phyloP scores from a whole-genome alignment of 495 filamentous ascomycete species.

The Beverwykella pulmonaria region DNA sequence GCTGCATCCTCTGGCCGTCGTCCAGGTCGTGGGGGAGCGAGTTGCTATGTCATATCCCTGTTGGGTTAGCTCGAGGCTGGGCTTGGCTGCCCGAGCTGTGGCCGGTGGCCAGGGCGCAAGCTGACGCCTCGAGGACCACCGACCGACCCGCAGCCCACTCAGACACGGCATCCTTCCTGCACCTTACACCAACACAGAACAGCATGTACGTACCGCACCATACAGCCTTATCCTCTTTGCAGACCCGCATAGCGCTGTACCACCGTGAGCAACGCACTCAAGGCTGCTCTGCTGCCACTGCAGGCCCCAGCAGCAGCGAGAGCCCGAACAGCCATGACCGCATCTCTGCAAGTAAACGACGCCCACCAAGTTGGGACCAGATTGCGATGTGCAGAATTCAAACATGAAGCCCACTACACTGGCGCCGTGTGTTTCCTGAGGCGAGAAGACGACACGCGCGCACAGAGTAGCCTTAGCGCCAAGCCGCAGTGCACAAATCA shows the following conservation, averaged over 20 bases:
- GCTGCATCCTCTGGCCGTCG: neutral
- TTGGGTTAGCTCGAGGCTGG: neutral
- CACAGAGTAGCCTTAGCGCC: neutral
- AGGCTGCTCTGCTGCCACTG: neutral
- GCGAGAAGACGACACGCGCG: neutral
- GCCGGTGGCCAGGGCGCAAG: neutral
- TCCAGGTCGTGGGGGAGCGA: neutral
- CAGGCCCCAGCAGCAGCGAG: neutral
- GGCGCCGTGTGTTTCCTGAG: neutral
- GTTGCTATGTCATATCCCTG: no score
- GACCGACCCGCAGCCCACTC: no score
- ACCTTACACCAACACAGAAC: neutral
- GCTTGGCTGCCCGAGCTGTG: neutral
- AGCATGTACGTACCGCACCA: no score
- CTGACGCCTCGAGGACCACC: neutral
- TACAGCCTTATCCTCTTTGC: neutral
- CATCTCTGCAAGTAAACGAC: constrained; percentile 2
- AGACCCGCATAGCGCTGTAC: neutral
- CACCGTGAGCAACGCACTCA: neutral
- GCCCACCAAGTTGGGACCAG: constrained; percentile 7
- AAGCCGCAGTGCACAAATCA: constrained; percentile 2
- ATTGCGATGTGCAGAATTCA: constrained; percentile 17
- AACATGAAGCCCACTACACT: neutral
- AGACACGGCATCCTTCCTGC: neutral
- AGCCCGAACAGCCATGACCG: neutral